Evolutionary conservation across 345 rosid species (phyloP), one percentile per base, ranked within the genome.

Genomic region (Populus euphratica): DNA sequence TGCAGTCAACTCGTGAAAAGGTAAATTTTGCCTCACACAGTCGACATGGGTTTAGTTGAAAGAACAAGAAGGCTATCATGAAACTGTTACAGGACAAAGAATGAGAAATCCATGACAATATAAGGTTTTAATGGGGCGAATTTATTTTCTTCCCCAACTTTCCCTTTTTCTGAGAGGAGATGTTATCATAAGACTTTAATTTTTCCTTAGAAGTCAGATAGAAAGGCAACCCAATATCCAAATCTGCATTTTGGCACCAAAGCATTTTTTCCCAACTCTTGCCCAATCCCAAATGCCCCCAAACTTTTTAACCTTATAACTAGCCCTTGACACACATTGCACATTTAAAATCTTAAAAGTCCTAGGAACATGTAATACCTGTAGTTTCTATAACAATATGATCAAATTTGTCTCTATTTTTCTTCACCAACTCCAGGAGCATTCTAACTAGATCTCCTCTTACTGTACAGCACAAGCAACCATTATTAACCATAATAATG

Each of bases 331-430:
- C 44, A 68, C 74, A 49, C 35, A n/a, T 20, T 74, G 76, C 29
- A 62, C 44, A 69, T 27, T 47, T 23, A 69, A 69, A 72, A 67
- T 4, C 63, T 17, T 8, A 44, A 65, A 47, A 36, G 56, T n/a
- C 9, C 39, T 61, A 25, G 47, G 18, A 33, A 16, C 23, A 31
- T 52, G 33, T 62, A 73, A 41, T 82, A 89, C 97, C 93, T n/a
- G 94, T 90, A 35, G 94, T 91, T 86, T 92, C 97, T 1, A 92
- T 91, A 65, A 92, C 88, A 75, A 92, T 92, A 80, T 89, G 94
- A 76, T 92, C 94, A 76, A 92, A 90, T 62, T 75, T 89, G 78
- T 89, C 89, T 72, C 81, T 71, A 83, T 83, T 92, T 69, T 83
- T 86, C 82, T 79, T 86, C 75, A 88, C 93, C 78, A 90, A 79